These are phyloP conservation scores for Nidula microcarpa DNA, from an alignment of 768 basidiomycete species.

Conservation along the genomic window DNA sequence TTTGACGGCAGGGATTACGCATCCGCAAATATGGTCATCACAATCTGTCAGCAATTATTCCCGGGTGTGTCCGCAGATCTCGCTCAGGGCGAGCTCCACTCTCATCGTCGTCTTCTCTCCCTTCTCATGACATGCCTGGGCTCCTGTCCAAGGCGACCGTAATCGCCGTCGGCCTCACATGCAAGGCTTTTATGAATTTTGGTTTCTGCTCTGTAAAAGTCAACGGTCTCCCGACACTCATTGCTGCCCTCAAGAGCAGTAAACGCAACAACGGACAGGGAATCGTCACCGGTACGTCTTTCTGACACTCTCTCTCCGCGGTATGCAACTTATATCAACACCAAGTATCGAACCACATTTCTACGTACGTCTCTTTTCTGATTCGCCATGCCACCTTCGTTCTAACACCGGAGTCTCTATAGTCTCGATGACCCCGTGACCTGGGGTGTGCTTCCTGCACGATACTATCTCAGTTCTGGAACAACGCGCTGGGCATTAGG, in stretches of 20 bases:
- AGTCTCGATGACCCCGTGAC: slow-evolving; percentile 80
- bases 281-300: slow-evolving; percentile 61
- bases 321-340: background rate
- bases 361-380: slow-evolving; percentile 57
- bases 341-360: slow-evolving; percentile 90
- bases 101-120: background rate
- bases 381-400: background rate
- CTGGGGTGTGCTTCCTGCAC: slow-evolving; percentile 83
- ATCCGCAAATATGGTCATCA: too few relatives aligned
- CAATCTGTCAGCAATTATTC: too few relatives aligned
- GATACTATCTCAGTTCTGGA: slow-evolving; percentile 52
- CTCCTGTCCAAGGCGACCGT: slow-evolving; percentile 60
- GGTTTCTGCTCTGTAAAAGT: slow-evolving; percentile 69
- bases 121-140: slow-evolving; percentile 35
- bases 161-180: slow-evolving; percentile 67
- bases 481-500: slow-evolving; percentile 90
- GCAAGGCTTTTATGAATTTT: slow-evolving; percentile 71
- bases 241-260: slow-evolving; percentile 52
- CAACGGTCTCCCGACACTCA: slow-evolving; percentile 62
- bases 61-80: too few relatives aligned
- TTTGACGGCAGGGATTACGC: too few relatives aligned
- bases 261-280: slow-evolving; percentile 52
- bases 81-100: too few relatives aligned
- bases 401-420: slow-evolving; percentile 5
- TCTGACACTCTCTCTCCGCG: slow-evolving; percentile 3